Evolutionary conservation across 129 eudicot species (phyloP).

Genomic region (Chrysanthemum seticuspe): DNA sequence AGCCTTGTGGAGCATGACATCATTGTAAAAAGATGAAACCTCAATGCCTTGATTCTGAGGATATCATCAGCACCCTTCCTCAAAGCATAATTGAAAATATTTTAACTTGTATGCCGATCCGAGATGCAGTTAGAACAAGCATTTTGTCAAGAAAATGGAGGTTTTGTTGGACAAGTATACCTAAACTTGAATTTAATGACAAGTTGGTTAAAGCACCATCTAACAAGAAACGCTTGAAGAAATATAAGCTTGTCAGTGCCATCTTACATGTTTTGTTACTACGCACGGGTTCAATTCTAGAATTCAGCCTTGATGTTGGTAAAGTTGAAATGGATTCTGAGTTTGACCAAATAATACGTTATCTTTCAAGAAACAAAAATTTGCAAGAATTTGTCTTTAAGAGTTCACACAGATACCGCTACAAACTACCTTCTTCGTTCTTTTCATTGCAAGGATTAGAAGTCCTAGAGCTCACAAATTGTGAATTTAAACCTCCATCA

Average conservation of each 20-base stretch:
- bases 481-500: too few species aligned
- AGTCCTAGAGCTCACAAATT: too few species aligned
- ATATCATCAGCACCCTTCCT: slow-evolving; percentile 26
- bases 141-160: slow-evolving; percentile 33
- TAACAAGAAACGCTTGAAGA: not conserved
- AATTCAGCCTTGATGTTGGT: not conserved
- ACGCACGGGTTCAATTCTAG: slow-evolving; percentile 15
- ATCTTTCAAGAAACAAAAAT: slow-evolving; percentile 6
- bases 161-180: slow-evolving; percentile 20
- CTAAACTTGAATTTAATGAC: slow-evolving; percentile 21
- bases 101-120: slow-evolving; percentile 19
- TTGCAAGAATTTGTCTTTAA: not conserved
- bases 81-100: not conserved
- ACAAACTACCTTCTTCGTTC: not conserved
- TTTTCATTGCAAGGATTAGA: not conserved
- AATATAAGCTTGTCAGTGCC: slow-evolving; percentile 5
- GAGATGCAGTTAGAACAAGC: slow-evolving; percentile 35
- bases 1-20: not conserved
- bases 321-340: not conserved
- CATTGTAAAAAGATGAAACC: not conserved
- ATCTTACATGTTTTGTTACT: slow-evolving; percentile 25
- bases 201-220: not conserved
- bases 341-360: slow-evolving; percentile 14
- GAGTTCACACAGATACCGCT: not conserved
- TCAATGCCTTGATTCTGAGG: not conserved